phyloP scores from a whole-genome alignment of 1,284 basidiomycete species.

The Heterobasidion parviporum region DNA sequence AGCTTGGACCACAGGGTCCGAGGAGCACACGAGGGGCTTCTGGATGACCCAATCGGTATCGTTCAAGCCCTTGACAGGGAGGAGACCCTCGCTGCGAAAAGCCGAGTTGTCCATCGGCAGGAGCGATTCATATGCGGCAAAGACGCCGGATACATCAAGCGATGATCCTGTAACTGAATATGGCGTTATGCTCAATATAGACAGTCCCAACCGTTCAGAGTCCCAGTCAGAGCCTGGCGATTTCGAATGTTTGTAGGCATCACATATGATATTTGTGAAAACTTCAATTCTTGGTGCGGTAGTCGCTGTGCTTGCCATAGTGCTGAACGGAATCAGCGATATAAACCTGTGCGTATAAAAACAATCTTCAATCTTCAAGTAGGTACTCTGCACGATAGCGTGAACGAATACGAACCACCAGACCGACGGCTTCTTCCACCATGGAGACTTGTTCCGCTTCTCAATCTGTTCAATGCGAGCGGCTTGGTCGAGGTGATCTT shows the following conservation, averaged over 20 bases:
- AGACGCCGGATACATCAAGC: neutral
- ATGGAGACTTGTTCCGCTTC: conserved; percentile 32
- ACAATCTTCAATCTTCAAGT: neutral
- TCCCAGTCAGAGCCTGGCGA: conserved; percentile 8
- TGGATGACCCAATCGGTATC: neutral
- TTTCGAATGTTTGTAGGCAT: conserved; percentile 13
- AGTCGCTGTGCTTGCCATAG: conserved; percentile 44
- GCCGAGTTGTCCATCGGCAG: neutral
- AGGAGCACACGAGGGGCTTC: conserved; percentile 40
- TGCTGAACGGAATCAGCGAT: conserved; percentile 37
- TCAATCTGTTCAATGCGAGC: conserved; percentile 16
- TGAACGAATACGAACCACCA: conserved; percentile 45
- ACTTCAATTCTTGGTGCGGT: conserved; percentile 57
- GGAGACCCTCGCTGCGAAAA: neutral
- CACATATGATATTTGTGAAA: conserved; percentile 22
- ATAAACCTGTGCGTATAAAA: conserved; percentile 39
- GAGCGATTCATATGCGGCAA: neutral
- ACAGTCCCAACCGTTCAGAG: conserved; percentile 5
- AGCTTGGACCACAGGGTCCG: conserved; percentile 68
- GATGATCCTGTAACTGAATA: conserved; percentile 2
- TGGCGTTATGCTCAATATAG: conserved; percentile 1
- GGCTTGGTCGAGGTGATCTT: conserved; percentile 8
- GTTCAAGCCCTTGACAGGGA: neutral
- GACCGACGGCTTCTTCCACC: conserved; percentile 64
- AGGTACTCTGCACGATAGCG: neutral